phyloP scores from a whole-genome alignment of 2,329 filamentous ascomycete species.

The Epichloe glyceriae region DNA sequence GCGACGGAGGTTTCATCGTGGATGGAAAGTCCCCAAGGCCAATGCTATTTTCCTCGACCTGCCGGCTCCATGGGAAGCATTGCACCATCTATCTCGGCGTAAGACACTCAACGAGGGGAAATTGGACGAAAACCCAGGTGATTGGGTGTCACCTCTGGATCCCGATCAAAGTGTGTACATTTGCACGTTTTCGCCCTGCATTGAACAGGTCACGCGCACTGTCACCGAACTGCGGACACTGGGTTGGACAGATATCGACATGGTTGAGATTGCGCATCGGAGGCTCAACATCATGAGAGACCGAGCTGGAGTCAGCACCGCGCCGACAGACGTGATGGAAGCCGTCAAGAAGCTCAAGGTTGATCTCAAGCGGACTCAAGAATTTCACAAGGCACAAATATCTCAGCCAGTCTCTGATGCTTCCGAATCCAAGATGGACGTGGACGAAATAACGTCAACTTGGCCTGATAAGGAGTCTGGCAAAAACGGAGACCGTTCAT shows the following conservation, averaged over 20 bases:
- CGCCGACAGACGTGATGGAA: conserved; percentile 64
- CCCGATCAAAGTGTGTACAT: conserved; percentile 61
- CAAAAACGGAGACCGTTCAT: conserved; percentile 36
- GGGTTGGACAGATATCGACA: conserved; percentile 84
- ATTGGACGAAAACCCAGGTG: conserved; percentile 11
- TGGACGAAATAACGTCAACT: conserved; percentile 17
- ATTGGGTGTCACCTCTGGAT: conserved; percentile 52
- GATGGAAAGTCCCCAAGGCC: conserved; percentile 47
- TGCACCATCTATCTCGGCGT: conserved; percentile 58
- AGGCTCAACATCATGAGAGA: conserved; percentile 74
- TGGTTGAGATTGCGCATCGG: conserved; percentile 77
- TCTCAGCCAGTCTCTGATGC: conserved; percentile 15
- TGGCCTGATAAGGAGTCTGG: conserved; percentile 5
- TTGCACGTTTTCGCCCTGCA: conserved; percentile 93
- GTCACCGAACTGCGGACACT: conserved; percentile 66
- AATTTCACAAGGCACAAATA: conserved; percentile 40
- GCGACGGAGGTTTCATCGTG: conserved; percentile 58
- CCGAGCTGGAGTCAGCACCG: conserved; percentile 60
- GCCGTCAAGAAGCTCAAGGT: conserved; percentile 60
- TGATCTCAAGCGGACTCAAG: conserved; percentile 56
- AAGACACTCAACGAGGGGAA: conserved; percentile 14
- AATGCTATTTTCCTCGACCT: conserved; percentile 68
- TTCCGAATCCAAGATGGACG: conserved; percentile 28
- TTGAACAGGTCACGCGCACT: conserved; percentile 87
- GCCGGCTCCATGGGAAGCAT: conserved; percentile 67